Base-by-base conservation (phyloP, 768 basidiomycete species). In the Boletus insuetus region DNA sequence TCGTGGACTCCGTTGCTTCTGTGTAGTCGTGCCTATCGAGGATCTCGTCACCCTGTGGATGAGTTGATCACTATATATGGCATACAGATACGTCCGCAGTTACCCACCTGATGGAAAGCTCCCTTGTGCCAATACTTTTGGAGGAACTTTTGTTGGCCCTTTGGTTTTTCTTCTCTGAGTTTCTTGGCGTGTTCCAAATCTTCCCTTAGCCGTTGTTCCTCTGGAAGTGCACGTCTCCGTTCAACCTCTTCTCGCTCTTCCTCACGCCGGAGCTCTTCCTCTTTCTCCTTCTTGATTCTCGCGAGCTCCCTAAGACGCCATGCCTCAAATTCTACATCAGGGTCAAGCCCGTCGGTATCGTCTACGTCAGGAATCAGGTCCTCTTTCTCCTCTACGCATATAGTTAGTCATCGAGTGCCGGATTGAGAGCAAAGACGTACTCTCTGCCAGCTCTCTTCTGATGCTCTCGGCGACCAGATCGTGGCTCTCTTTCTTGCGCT, bases 111-210 rank as follows among this genome's bases (percentile, higher is more conserved):
- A 70, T 97, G 94, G 79, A 98, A 99, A 56, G 96, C 97, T 64
- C 97, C 97, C 73, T 96, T 98, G 77, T 99, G 97, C 86, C 94
- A 98, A 70, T 97, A 99, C 73, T 97, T 98, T 70, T 98, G 94
- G 58, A 98, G 72, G 74, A 98, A 98, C 67, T 85, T 91, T 68
- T 94, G 90, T 58, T 91, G 81, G 4, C 91, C 93, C 68, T 97
- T 90, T 1, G 91, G 90, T 73, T 95, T 96, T 51, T 91, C 91
- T 51, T 87, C 87, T 53, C 97, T 79, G 32, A 82, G 74, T 69
- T 90, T 85, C 54, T 92, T 81, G 3, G 94, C 95, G 40, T 78
- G 84, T 69, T 91, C 94, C 56, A 95, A 66, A 70, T 99, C 97
- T 70, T 99, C 97, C 71, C 85, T 87, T 71, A 98, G 66, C 32